Conservation (phyloP, 352 stramenopile species). For the Halophytophthora polymorphica region DNA sequence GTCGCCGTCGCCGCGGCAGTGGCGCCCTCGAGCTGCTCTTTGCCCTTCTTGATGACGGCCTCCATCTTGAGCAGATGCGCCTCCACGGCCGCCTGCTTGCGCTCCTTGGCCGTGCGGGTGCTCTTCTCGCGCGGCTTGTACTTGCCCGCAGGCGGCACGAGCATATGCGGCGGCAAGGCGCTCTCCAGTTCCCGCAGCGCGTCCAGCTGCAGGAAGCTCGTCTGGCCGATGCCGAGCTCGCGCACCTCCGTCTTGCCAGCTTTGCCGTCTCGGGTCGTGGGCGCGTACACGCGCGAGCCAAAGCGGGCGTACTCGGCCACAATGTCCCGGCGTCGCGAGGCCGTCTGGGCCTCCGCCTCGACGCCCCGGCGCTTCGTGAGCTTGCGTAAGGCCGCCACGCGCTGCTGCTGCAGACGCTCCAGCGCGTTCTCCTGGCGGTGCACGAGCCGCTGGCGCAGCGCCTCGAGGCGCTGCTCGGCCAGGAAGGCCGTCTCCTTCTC, state of each 20-base stretch:
- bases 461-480: conserved; percentile 90
- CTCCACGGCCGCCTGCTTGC: conserved; percentile 72
- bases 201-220: conserved; percentile 52
- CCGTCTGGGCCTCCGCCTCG: conserved; percentile 22
- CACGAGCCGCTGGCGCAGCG: conserved; percentile 72
- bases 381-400: conserved; percentile 88
- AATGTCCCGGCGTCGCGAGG: conserved; percentile 70
- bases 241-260: conserved; percentile 43
- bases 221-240: conserved; percentile 56
- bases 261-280: conserved; percentile 58
- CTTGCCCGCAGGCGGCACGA: conserved; percentile 35
- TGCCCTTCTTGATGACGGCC: conserved; percentile 68
- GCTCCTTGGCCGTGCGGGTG: conserved; percentile 67
- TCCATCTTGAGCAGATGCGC: conserved; percentile 88
- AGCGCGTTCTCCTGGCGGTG: conserved; percentile 76
- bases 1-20: neutral
- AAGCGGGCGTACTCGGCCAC: conserved; percentile 89
- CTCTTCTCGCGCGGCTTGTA: conserved; percentile 51
- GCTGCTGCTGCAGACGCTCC: conserved; percentile 80
- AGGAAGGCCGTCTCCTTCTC: conserved; percentile 90
- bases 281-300: conserved; percentile 83
- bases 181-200: conserved; percentile 62
- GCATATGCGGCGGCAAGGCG: conserved; percentile 44
- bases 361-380: conserved; percentile 68
- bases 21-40: conserved; percentile 28